These are phyloP conservation scores for Hymenoscyphus infarciens DNA, from an alignment of 2,329 filamentous ascomycete species.

Conservation along the genomic window DNA sequence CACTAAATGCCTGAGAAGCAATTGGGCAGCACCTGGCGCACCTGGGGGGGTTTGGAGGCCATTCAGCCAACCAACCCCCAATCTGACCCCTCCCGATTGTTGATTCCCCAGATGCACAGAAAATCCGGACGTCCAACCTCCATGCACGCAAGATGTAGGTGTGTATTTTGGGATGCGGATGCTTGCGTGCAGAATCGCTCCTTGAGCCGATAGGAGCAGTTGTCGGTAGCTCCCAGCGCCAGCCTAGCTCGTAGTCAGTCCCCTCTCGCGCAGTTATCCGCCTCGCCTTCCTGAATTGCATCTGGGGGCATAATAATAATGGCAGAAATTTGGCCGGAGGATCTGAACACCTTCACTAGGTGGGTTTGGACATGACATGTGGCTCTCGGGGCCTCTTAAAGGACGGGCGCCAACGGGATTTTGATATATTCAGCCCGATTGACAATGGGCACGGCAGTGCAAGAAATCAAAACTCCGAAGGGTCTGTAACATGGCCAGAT, in stretches of 20 bases:
- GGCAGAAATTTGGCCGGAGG: neutral
- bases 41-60: neutral
- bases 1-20: neutral
- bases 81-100: neutral
- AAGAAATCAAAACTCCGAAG: neutral
- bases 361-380: neutral
- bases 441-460: conserved; percentile 2
- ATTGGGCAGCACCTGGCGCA: neutral
- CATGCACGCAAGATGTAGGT: neutral
- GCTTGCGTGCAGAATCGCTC: conserved; percentile 1
- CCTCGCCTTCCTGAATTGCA: neutral
- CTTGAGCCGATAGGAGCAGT: neutral
- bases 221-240: neutral
- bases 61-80: conserved; percentile 2
- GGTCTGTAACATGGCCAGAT: neutral
- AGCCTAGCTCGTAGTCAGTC: neutral
- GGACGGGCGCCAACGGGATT: neutral
- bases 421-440: conserved; percentile 1
- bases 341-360: neutral
- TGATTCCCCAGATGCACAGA: neutral
- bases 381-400: neutral
- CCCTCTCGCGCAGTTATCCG: neutral
- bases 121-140: neutral
- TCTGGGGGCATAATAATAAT: neutral
- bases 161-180: conserved; percentile 3